Evolutionary conservation across 768 basidiomycete genomes (phyloP), one percentile per base, ranked within the genome.

Genomic region (Suillus lakei): DNA sequence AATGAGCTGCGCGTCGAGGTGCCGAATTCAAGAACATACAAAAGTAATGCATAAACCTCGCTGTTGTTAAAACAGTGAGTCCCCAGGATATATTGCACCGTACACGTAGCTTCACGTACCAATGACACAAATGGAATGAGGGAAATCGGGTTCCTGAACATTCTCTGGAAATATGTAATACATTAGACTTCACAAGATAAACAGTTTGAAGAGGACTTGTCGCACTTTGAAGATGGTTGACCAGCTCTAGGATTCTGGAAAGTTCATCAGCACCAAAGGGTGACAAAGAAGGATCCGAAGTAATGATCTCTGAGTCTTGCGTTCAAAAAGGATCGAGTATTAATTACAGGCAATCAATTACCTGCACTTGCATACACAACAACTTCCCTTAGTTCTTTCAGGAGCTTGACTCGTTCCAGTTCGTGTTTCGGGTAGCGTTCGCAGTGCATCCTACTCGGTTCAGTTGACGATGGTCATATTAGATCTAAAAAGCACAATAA

Each of bases 21-120:
- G 10, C 6, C 16, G 23, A 48, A 63, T 26, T 9, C 30, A 28
- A 36, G 30, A 23, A 68, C 75, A 56, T 70, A 83, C 84, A 70
- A 63, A 83, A 83, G 18, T 77, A 66, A 58, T 71, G 74, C 84
- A 86, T 83, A 8, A 84, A 67, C 16, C 81, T 78, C 32, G 77
- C 83, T 85, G 50, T 6, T 13, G 12, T 55, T 6, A 13, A 54
- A 26, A 54, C 10, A 41, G 9, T 38, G 23, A 38, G 41, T 53
- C 21, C 55, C 16, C 8, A 15, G 12, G 2, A n/a, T 34, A 28
- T 9, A 30, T 16, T 28, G 51, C n/a, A 1, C 18, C 13, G 30
- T 21, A 34, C 36, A 26, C 5, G 23, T 15, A 48, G 15, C 26
- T 30, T 61, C 21, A 28, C 53, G 32, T 44, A 62, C 36, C 63